Evolutionary conservation across 2,329 filamentous ascomycete species (phyloP), one percentile per base, ranked within the genome.

Genomic region (Pleurostoma richardsiae): DNA sequence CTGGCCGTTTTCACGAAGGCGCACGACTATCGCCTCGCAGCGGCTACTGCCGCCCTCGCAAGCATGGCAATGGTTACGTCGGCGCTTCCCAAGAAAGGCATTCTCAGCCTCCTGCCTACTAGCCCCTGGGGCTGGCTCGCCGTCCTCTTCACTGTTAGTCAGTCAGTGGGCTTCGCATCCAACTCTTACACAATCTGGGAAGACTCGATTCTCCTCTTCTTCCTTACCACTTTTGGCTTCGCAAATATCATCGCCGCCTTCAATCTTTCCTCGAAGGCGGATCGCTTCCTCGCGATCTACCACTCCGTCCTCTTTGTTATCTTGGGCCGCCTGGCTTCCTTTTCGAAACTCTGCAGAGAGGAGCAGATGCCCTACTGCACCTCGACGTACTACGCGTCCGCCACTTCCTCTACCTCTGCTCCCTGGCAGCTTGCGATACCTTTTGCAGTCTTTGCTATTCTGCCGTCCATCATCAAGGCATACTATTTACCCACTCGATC

Each of bases 161-260:
- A 96, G 60, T 95, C 90, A n/a, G 73, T 88, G 44, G 92, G 94
- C 6, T 99, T 97, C 63, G 92, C 92, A 0, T 94, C 94, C 4
- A 99, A 99, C 68, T 99, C 94, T 0, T 99, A 91, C 68, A 97
- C 92, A 0, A 96, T 99, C 54, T 99, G 94, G 91, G 94, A 99
- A 69, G 94, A 99, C 60, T 88, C 90, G 10, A 96, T 96, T 47
- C 77, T 96, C 4, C 75, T 96, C 3, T 96, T 95, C 70, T 92
- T 97, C 69, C 80, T 96, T 49, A 82, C 83, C 3, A 94, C 91
- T 0, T 96, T 97, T 61, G 91, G 90, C 30, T 66, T 90, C 5
- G 75, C 85, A n/a, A 81, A 86, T 33, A 79, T 86, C 10, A 67
- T 89, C 10, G 83, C 86, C 3, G 91, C 91, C 1, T 77, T 95